Conservation (phyloP, 2,329 filamentous ascomycete species). For the Clonostachys rhizophaga region DNA sequence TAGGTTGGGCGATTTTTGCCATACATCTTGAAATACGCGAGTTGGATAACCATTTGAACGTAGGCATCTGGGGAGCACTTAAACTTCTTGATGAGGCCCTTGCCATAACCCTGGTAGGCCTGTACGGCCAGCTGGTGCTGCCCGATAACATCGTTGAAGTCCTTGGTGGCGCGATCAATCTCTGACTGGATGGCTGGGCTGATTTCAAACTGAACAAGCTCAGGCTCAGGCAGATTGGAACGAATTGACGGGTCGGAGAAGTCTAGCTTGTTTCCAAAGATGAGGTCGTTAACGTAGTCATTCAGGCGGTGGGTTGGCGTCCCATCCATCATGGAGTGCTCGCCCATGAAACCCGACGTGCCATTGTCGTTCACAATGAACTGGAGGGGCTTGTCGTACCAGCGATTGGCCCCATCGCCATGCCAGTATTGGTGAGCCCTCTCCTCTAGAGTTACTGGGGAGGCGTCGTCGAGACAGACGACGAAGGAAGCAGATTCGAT, state of each 20-base stretch:
- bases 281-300: conserved; percentile 87
- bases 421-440: conserved; percentile 97
- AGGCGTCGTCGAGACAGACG: conserved; percentile 87
- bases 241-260: conserved; percentile 75
- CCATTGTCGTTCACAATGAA: conserved; percentile 99
- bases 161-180: conserved; percentile 70
- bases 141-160: conserved; percentile 78
- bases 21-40: conserved; percentile 98
- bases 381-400: conserved; percentile 97
- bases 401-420: conserved; percentile 90
- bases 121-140: conserved; percentile 91
- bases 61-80: conserved; percentile 97
- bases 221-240: conserved; percentile 78
- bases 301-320: conserved; percentile 96
- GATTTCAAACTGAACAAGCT: conserved; percentile 72
- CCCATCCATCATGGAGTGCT: conserved; percentile 99
- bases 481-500: conserved; percentile 90
- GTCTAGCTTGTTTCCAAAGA: conserved; percentile 92
- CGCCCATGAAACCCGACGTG: conserved; percentile 94
- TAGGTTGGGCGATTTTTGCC: conserved; percentile 97
- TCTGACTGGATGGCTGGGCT: conserved; percentile 69
- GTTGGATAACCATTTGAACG: conserved; percentile 97
- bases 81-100: conserved; percentile 99
- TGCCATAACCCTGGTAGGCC: conserved; percentile 95
- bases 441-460: conserved; percentile 90